These are phyloP conservation scores for Tagetes patula DNA, from an alignment of 129 eudicot species.

Conservation along the genomic window DNA sequence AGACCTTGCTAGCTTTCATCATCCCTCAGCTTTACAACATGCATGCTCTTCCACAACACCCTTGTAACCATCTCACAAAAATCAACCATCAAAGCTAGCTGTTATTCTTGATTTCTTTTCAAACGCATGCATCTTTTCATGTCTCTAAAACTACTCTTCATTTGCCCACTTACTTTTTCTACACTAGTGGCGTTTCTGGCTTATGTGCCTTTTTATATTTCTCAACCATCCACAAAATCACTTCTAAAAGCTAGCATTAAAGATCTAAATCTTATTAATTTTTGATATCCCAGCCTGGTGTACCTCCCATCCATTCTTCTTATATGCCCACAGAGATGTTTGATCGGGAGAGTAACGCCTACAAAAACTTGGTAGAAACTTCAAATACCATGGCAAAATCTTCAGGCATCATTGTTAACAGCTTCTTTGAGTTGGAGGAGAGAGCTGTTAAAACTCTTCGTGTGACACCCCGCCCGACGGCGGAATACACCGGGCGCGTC, in stretches of 20 bases:
- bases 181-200: conserved; percentile 44
- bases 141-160: conserved; percentile 29
- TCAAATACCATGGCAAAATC: conserved; percentile 34
- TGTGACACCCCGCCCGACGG: no score
- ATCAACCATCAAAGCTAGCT: conserved; percentile 50
- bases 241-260: conserved; percentile 19
- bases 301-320: conserved; percentile 46
- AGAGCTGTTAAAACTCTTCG: conserved; percentile 40
- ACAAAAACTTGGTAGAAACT: conserved; percentile 35
- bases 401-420: conserved; percentile 45
- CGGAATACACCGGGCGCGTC: no score
- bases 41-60: conserved; percentile 31
- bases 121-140: conserved; percentile 47
- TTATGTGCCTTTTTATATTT: conserved; percentile 38
- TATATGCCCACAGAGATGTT: conserved; percentile 27
- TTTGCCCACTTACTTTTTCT: conserved; percentile 64
- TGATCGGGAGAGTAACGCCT: conserved; percentile 18
- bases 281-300: conserved; percentile 60
- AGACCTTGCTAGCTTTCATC: conserved; percentile 38
- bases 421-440: conserved; percentile 42
- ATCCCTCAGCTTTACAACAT: conserved; percentile 49
- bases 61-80: conserved; percentile 42
- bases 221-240: conserved; percentile 42
- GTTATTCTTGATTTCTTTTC: conserved; percentile 63
- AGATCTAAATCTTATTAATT: conserved; percentile 20